Base-by-base conservation (phyloP, 2,329 filamentous ascomycete genomes). In the Neofusicoccum cordaticola region DNA sequence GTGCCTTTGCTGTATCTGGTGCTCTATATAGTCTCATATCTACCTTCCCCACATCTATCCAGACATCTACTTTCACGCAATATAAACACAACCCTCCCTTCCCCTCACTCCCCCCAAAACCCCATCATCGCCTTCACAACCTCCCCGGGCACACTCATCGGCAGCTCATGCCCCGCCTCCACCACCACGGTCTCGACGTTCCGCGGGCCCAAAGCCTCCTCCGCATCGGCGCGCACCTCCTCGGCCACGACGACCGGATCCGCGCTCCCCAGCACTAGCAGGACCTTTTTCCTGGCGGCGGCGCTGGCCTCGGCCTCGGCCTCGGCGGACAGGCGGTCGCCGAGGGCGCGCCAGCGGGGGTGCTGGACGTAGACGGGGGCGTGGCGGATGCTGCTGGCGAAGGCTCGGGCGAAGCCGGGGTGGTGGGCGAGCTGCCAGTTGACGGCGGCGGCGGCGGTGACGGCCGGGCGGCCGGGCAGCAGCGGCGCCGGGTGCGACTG, bases 341-440 rank as follows among this genome's bases (percentile, higher is more conserved):
- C 82, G 37, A 93, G 79, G 1, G 80, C 76, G 27, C 73, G 73
- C 90, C 90, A 94, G 47, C 86, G 81, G 42, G 81, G 80, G 63
- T 87, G 83, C 68, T 89, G 84, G 12, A 84, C 83, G 67, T 88
- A 86, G 22, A 93, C 86, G 0, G 91, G 91, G 1, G 88, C 88
- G 70, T 90, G 78, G 19, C 87, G 83, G 69, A 94, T 88, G 35
- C 85, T 87, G 65, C 86, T 90, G 70, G 92, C 84, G 71, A 93
- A 93, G 0, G 90, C 85, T 2, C 81, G 80, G 4, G 92, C 80
- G 71, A 92, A 93, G 0, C 90, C 91, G 1, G 74, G 71, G 72
- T 94, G 90, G 34, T 84, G 72, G 41, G 82, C 78, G 19, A 92
- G 78, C 75, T 94, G 91, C 89, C 90, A 93, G 51, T 80, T 77